Conservation (phyloP, 208 protist species). For the Trypanosoma conorhini region DNA sequence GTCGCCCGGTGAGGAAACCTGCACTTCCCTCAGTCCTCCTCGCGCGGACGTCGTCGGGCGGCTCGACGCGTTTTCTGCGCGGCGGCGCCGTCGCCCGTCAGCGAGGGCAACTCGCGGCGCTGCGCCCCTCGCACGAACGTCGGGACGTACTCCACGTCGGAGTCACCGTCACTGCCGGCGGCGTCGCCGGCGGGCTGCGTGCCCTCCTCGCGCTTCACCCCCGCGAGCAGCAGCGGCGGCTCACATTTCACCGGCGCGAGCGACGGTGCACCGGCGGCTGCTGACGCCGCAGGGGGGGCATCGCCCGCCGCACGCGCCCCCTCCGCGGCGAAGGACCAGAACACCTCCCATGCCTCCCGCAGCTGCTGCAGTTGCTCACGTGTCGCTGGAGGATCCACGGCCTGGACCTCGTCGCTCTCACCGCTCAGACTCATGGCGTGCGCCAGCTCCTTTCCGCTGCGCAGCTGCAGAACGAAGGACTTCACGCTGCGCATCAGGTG, state of each 20-base stretch:
- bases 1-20: not conserved
- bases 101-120: slow-evolving; percentile 49
- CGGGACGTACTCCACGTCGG: slow-evolving; percentile 50
- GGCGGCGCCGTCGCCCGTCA: slow-evolving; percentile 29
- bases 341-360: slow-evolving; percentile 58
- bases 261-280: slow-evolving; percentile 7
- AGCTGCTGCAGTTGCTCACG: slow-evolving; percentile 48
- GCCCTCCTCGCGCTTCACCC: slow-evolving; percentile 17
- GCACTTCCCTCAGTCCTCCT: slow-evolving; percentile 43
- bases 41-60: slow-evolving; percentile 51
- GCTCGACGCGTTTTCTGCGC: slow-evolving; percentile 45
- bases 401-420: slow-evolving; percentile 21
- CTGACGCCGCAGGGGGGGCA: not conserved
- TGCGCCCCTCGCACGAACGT: slow-evolving; percentile 55
- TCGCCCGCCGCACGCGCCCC: not conserved
- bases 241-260: not conserved
- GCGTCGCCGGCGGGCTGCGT: slow-evolving; percentile 7
- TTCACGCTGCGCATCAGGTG: slow-evolving; percentile 41
- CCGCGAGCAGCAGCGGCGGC: not conserved
- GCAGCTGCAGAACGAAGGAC: slow-evolving; percentile 60
- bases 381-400: slow-evolving; percentile 36
- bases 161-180: slow-evolving; percentile 37
- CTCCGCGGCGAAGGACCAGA: slow-evolving; percentile 44
- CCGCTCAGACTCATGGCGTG: slow-evolving; percentile 37
- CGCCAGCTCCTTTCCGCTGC: slow-evolving; percentile 60